Conservation (phyloP, 768 basidiomycete species). For the Fomitopsis pulvina region DNA sequence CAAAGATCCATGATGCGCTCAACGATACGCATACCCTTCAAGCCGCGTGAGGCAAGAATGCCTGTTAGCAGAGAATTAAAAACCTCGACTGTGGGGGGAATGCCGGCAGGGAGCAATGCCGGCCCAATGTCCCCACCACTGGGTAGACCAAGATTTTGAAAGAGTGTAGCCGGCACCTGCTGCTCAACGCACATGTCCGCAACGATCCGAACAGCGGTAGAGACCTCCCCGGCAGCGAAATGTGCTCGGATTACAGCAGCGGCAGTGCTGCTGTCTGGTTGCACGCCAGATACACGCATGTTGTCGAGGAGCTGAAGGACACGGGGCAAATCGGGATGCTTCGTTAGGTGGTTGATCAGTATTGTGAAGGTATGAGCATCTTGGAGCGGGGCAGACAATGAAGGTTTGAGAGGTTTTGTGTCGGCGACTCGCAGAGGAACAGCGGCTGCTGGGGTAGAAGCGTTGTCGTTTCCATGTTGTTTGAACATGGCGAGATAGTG, state of each 20-base stretch:
- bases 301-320: conserved; percentile 40
- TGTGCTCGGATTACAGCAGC: conserved; percentile 55
- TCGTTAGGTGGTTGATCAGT: conserved; percentile 50
- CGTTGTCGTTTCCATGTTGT: conserved; percentile 1
- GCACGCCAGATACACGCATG: conserved; percentile 38
- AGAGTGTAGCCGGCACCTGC: background rate
- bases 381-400: conserved; percentile 23
- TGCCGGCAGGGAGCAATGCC: conserved; percentile 10
- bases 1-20: conserved; percentile 50
- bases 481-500: conserved; percentile 46
- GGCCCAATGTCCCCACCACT: background rate
- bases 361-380: conserved; percentile 57
- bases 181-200: conserved; percentile 34
- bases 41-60: conserved; percentile 40
- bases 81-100: conserved; percentile 29
- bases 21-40: conserved; percentile 39
- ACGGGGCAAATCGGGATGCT: conserved; percentile 35
- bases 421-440: conserved; percentile 25
- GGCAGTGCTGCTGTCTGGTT: conserved; percentile 39
- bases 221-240: conserved; percentile 37
- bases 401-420: background rate
- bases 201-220: conserved; percentile 47
- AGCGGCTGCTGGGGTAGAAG: conserved; percentile 7
- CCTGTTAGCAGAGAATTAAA: conserved; percentile 60
- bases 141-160: conserved; percentile 16